Base-by-base conservation (phyloP, 2,329 filamentous ascomycete genomes). In the Cryphonectria carpinicola region DNA sequence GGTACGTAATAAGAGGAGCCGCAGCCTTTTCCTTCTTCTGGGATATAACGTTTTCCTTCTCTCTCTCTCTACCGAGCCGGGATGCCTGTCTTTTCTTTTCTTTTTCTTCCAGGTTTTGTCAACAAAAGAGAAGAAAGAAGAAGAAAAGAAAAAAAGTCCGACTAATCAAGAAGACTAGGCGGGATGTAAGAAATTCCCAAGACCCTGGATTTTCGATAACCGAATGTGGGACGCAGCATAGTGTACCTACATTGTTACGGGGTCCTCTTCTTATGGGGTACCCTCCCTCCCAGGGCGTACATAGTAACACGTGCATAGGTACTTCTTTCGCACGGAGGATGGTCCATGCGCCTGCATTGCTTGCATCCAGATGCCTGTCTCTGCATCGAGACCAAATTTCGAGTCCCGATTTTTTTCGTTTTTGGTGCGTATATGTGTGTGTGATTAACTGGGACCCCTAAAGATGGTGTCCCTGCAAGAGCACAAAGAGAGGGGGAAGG, bases 1-100 rank as follows among this genome's bases (percentile, higher is more conserved):
- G 65, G 63, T 71, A 71, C 70, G 70, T 71, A 71, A 71, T 65
- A 37, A 52, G 41, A 22, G 17, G 41, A 28, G 41, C 25, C 43
- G 25, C 61, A 28, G 61, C 4, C 46, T 49, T 49, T 49, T 22
- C 22, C n/a, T n/a, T 10, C 22, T 46, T 46, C 25, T 43, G 7
- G 61, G 43, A 25, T 49, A 14, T 3, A 32, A 19, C 39, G 25
- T 46, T 46, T 46, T n/a, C 11, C 19, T 32, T 35, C 32, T 4
- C 32, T 32, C 32, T 32, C 32, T 32, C 32, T 37, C 35, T 35
- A 2, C 11, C 37, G 56, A 22, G 41, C 62, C 37, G 41, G 19
- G n/a, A 49, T 25, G 62, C 22, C 41, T 11, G 13, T 49, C 8
- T n/a, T 3, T 49, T 19, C 13, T 32, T 19, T 65, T 49, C 10